Evolutionary conservation across 2,329 filamentous ascomycete genomes (phyloP).

Genomic region (Apiospora pterosperma): DNA sequence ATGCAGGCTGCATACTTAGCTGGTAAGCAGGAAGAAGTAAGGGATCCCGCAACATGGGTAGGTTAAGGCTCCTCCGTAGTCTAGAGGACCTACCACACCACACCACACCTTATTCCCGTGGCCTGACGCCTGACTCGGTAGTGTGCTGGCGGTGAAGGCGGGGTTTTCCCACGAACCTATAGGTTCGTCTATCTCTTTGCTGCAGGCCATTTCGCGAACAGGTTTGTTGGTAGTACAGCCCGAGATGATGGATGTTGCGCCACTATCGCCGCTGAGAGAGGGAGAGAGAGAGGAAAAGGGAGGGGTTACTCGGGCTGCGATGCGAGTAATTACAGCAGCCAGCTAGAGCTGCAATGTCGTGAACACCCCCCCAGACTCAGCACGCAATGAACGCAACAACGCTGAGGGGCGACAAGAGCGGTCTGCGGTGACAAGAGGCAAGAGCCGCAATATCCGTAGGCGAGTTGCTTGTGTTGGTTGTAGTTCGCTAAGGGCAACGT

Average conservation of each 20-base stretch:
- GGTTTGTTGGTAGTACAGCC: background rate
- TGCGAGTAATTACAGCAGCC: background rate
- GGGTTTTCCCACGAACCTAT: background rate
- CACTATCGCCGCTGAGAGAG: background rate
- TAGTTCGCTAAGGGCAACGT: background rate
- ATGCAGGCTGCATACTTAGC: background rate
- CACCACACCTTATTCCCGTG: background rate
- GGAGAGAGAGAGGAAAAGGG: too few relatives aligned
- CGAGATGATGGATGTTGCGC: background rate
- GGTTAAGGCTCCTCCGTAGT: background rate
- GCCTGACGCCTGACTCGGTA: background rate
- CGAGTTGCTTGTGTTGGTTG: background rate
- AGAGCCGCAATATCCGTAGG: background rate
- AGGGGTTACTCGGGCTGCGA: background rate
- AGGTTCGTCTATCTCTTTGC: background rate
- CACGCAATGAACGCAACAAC: background rate
- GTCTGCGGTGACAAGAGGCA: background rate
- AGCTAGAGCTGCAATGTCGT: background rate
- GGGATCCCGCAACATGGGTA: background rate
- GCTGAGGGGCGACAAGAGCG: background rate
- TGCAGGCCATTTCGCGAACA: background rate
- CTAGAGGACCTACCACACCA: background rate
- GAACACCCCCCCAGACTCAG: background rate
- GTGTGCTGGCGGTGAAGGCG: background rate
- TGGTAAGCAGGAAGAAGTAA: background rate